phyloP scores from a whole-genome alignment of 192 early-diverging fungal genomes.

The Mortierella claussenii region DNA sequence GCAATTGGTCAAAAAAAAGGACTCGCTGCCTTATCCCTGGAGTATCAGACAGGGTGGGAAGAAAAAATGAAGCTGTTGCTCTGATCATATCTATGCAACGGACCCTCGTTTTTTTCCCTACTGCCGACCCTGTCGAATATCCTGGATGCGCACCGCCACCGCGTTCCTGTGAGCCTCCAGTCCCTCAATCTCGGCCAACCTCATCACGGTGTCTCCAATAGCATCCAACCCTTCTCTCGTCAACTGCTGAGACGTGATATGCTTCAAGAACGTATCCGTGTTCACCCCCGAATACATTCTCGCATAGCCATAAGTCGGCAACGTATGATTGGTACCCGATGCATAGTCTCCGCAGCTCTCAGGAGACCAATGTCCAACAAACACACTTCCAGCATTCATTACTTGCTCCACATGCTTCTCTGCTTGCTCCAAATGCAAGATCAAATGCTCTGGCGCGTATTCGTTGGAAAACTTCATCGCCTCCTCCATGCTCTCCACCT shows the following conservation, averaged over 20 bases:
- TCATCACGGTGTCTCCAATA: slow-evolving; percentile 92
- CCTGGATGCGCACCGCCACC: slow-evolving; percentile 88
- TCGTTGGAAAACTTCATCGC: slow-evolving; percentile 94
- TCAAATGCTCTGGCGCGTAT: slow-evolving; percentile 98
- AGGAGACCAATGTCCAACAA: slow-evolving; percentile 96
- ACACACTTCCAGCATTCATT: slow-evolving; percentile 94
- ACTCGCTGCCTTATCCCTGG: too few species aligned
- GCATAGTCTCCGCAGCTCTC: slow-evolving; percentile 99
- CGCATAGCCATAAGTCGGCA: slow-evolving; percentile 99
- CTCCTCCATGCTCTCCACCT: slow-evolving; percentile 73
- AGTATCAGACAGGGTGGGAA: too few species aligned
- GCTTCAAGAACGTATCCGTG: slow-evolving; percentile 96
- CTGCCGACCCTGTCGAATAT: slow-evolving; percentile 56
- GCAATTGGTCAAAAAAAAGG: too few species aligned
- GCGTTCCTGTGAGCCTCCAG: slow-evolving; percentile 98
- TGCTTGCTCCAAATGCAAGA: slow-evolving; percentile 89
- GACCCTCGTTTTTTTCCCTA: too few species aligned
- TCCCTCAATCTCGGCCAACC: slow-evolving; percentile 93
- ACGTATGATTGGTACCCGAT: slow-evolving; percentile 98
- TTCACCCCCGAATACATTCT: slow-evolving; percentile 99
- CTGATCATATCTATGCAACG: too few species aligned
- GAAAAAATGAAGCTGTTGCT: too few species aligned
- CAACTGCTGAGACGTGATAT: slow-evolving; percentile 94
- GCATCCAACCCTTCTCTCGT: slow-evolving; percentile 87
- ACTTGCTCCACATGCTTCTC: slow-evolving; percentile 71